Percentiles rank a stretch among this genome's conserved stretches.
Conservation (phyloP, 2,329 filamentous ascomycete species). For the Epichloe amarillans region DNA sequence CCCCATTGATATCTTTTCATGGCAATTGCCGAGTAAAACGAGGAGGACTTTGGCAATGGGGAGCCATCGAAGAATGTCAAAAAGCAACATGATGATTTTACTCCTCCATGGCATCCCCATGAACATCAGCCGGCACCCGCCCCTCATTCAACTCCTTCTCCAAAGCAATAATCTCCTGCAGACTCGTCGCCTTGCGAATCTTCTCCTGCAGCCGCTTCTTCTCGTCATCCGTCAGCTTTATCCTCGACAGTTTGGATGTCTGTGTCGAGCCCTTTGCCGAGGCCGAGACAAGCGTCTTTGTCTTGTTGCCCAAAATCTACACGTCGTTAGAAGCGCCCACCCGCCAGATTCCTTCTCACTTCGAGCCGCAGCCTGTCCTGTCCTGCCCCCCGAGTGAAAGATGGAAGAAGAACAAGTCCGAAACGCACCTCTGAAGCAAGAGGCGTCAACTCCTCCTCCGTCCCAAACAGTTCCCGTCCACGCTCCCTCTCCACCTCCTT, state of each 20-base stretch:
- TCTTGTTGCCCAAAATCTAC: constrained; percentile 74
- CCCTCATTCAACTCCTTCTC: constrained; percentile 92
- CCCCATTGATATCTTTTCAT: too few species aligned
- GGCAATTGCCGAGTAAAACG: too few species aligned
- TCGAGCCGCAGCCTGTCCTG: too few species aligned
- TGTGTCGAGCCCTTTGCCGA: constrained; percentile 30
- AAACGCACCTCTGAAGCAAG: constrained; percentile 53
- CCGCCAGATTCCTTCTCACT: too few species aligned
- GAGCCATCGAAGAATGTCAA: too few species aligned
- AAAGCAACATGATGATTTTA: constrained; percentile 17
- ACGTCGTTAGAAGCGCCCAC: constrained; percentile 1
- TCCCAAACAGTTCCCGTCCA: constrained; percentile 74
- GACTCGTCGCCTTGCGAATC: constrained; percentile 75
- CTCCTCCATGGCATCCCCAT: constrained; percentile 47
- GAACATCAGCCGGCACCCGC: constrained; percentile 58
- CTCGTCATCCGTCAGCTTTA: constrained; percentile 81
- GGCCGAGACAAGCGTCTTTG: constrained; percentile 47
- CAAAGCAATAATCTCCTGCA: constrained; percentile 79
- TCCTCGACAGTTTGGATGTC: constrained; percentile 55
- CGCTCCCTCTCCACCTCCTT: constrained; percentile 70
- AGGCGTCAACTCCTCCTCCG: constrained; percentile 60
- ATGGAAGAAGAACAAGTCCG: background rate
- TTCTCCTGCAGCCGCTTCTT: constrained; percentile 72
- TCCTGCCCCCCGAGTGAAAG: background rate
- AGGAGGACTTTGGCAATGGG: too few species aligned